phyloP scores from a whole-genome alignment of 2,329 filamentous ascomycete species.

The Atkinsonella hypoxylon region DNA sequence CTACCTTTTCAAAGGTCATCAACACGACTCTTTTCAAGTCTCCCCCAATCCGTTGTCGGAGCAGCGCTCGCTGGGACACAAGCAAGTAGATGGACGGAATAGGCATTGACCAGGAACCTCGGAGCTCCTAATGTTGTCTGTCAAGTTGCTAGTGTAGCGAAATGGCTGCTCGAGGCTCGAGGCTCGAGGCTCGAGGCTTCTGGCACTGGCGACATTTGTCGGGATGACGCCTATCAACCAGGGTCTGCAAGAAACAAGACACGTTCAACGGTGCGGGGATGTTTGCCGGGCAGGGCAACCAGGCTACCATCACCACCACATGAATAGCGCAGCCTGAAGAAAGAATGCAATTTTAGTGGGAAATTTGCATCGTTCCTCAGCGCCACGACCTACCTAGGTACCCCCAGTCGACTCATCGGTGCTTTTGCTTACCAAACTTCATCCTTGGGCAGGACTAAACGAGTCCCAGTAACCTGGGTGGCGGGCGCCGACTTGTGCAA shows the following conservation, averaged over 20 bases:
- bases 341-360: neutral
- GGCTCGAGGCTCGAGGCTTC: neutral
- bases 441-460: neutral
- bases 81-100: no score
- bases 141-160: neutral
- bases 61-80: no score
- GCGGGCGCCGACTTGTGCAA: slow-evolving; percentile 3
- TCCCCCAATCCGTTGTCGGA: no score
- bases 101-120: neutral
- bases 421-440: neutral
- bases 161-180: neutral
- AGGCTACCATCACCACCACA: neutral
- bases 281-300: no score
- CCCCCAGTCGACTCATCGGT: neutral
- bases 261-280: slow-evolving; percentile 5
- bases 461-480: slow-evolving; percentile 6
- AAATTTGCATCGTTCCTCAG: neutral
- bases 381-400: neutral
- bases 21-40: no score
- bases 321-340: neutral
- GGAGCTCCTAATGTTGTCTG: neutral
- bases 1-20: no score
- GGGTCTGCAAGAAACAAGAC: neutral
- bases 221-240: neutral
- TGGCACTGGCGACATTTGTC: neutral